These are phyloP conservation scores for Ceratobasidium sp. DNA, from an alignment of 1,284 basidiomycete genomes.

Conservation along the genomic window DNA sequence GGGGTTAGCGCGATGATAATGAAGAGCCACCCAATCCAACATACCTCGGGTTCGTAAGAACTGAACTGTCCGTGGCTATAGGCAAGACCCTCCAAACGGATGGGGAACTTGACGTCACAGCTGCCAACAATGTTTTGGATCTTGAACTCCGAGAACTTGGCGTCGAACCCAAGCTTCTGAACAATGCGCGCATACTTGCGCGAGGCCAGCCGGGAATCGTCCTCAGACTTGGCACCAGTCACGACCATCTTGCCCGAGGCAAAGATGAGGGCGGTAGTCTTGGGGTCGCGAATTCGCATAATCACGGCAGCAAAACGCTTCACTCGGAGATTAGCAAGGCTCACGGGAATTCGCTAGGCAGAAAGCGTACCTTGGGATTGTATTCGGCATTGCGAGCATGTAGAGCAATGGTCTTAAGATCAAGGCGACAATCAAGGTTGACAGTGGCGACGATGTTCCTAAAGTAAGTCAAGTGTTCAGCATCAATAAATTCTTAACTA, in stretches of 20 bases:
- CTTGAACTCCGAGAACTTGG: slow-evolving; percentile 99
- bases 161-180: slow-evolving; percentile 99
- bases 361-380: slow-evolving; percentile 93
- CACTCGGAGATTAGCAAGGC: slow-evolving; percentile 53
- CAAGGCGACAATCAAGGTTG: slow-evolving; percentile 95
- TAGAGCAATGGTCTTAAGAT: slow-evolving; percentile 97
- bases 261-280: slow-evolving; percentile 99
- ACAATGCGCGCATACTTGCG: slow-evolving; percentile 99
- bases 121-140: slow-evolving; percentile 99
- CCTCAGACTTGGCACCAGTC: slow-evolving; percentile 98
- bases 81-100: slow-evolving; percentile 95
- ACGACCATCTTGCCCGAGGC: slow-evolving; percentile 99
- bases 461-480: slow-evolving; percentile 21
- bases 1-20: not conserved
- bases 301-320: slow-evolving; percentile 99
- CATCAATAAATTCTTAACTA: slow-evolving; percentile 33
- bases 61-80: slow-evolving; percentile 99
- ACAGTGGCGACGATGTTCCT: slow-evolving; percentile 99
- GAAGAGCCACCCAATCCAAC: slow-evolving; percentile 46
- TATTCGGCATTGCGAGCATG: slow-evolving; percentile 99
- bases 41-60: slow-evolving; percentile 95
- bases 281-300: slow-evolving; percentile 99
- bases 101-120: slow-evolving; percentile 99
- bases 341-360: not conserved
- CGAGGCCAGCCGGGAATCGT: slow-evolving; percentile 95